A percentile compares a stretch with the other conserved stretches of the same genome.
Evolutionary conservation across 306 rosid species (phyloP).

Genomic region (Leucaena leucocephala): DNA sequence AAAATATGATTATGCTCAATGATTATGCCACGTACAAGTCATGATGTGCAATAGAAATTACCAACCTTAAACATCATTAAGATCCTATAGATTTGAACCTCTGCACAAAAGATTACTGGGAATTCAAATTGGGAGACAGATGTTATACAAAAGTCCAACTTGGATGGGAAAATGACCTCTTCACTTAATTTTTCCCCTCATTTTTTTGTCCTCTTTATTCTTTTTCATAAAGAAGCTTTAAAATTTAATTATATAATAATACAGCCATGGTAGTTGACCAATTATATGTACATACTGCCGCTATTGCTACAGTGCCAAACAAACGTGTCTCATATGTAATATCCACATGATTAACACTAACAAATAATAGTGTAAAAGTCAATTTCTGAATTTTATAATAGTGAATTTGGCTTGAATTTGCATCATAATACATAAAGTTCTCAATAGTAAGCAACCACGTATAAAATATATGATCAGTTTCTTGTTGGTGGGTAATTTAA

Average conservation of each 20-base stretch:
- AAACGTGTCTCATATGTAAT: constrained; percentile 24
- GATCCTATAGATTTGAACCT: neutral
- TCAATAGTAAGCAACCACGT: neutral
- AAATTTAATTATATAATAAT: neutral
- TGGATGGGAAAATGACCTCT: constrained; percentile 1
- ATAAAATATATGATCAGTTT: neutral
- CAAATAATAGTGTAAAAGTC: constrained; percentile 9
- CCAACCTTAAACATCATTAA: neutral
- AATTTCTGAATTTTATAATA: neutral
- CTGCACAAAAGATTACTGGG: neutral
- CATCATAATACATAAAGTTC: neutral
- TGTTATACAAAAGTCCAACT: constrained; percentile 23
- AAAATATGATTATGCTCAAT: neutral
- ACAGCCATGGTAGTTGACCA: constrained; percentile 20
- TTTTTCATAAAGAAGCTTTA: constrained; percentile 6
- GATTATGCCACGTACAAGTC: neutral
- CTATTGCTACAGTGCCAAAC: constrained; percentile 34
- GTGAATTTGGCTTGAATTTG: neutral
- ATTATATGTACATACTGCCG: constrained; percentile 17
- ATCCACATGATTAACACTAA: neutral
- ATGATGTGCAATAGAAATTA: neutral
- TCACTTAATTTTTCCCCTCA: neutral
- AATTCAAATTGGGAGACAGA: neutral
- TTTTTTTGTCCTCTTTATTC: neutral
- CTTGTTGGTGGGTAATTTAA: neutral